phyloP scores from a whole-genome alignment of 2,329 filamentous ascomycete genomes.

The Plectosphaerella sp. region DNA sequence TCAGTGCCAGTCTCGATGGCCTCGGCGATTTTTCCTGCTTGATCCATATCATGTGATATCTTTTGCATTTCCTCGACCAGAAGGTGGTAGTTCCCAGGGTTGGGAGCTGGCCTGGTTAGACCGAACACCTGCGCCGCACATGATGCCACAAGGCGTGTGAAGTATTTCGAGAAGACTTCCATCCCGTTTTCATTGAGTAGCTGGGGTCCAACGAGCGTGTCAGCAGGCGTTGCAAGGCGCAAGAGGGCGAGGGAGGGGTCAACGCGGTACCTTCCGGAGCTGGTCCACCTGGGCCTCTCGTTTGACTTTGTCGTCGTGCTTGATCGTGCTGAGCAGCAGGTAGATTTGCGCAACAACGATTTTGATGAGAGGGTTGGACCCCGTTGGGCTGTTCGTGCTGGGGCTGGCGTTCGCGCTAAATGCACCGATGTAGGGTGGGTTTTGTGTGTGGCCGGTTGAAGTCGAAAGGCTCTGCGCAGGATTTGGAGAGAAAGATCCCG shows the following conservation, averaged over 20 bases:
- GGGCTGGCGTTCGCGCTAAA: slow-evolving; percentile 58
- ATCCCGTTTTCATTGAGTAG: slow-evolving; percentile 97
- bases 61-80: slow-evolving; percentile 82
- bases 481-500: slow-evolving; percentile 62
- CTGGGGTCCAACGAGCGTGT: slow-evolving; percentile 37
- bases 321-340: slow-evolving; percentile 88
- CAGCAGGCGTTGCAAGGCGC: slow-evolving; percentile 3
- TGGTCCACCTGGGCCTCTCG: slow-evolving; percentile 90
- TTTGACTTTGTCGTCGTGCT: slow-evolving; percentile 85
- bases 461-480: slow-evolving; percentile 54
- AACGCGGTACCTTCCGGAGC: slow-evolving; percentile 72
- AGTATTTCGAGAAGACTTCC: slow-evolving; percentile 97
- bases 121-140: slow-evolving; percentile 92
- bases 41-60: slow-evolving; percentile 72
- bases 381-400: slow-evolving; percentile 58
- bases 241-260: neutral
- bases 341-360: slow-evolving; percentile 95
- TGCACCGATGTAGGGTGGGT: slow-evolving; percentile 52
- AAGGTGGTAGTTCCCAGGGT: slow-evolving; percentile 78
- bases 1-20: slow-evolving; percentile 87
- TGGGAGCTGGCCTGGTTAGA: slow-evolving; percentile 66
- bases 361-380: slow-evolving; percentile 70
- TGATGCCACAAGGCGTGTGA: slow-evolving; percentile 84
- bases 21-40: slow-evolving; percentile 88
- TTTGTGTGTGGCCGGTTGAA: slow-evolving; percentile 50